These are phyloP conservation scores for Tricholoma saponaceum DNA, from an alignment of 768 basidiomycete species.

Conservation along the genomic window DNA sequence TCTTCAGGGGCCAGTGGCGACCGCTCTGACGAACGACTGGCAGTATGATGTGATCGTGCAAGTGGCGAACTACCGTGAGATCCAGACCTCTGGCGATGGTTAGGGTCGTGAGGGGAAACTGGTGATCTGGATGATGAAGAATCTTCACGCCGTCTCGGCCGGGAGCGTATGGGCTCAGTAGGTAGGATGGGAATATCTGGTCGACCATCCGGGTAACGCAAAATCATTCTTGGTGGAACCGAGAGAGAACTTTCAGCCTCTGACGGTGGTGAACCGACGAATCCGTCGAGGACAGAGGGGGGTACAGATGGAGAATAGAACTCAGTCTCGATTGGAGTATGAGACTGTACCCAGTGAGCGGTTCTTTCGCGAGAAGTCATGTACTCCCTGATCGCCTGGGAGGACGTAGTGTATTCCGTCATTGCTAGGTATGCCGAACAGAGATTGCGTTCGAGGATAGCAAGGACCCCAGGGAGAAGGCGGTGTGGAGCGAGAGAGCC, in stretches of 20 bases:
- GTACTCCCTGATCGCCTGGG: conserved; percentile 55
- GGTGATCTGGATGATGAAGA: conserved; percentile 25
- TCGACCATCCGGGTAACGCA: conserved; percentile 63
- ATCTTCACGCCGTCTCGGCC: conserved; percentile 20
- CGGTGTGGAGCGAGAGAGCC: conserved; percentile 23
- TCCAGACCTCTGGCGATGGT: conserved; percentile 36
- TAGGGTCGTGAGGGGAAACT: conserved; percentile 22
- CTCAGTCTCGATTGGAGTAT: conserved; percentile 33
- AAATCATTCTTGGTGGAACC: conserved; percentile 67
- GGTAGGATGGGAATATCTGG: conserved; percentile 62
- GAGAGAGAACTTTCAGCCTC: conserved; percentile 48
- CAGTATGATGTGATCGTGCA: conserved; percentile 20
- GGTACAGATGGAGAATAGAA: conserved; percentile 59
- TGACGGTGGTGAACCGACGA: conserved; percentile 38
- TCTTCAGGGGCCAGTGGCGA: conserved; percentile 48
- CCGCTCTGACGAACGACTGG: conserved; percentile 14
- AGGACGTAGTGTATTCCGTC: conserved; percentile 62
- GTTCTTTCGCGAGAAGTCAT: conserved; percentile 60
- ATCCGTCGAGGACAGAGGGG: conserved; percentile 46
- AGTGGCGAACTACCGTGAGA: conserved; percentile 30
- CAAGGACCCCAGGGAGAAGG: conserved; percentile 7
- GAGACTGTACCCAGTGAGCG: conserved; percentile 53
- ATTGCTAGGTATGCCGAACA: conserved; percentile 28
- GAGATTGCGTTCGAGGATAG: conserved; percentile 10
- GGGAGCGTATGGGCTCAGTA: conserved; percentile 19